These are phyloP conservation scores for Boletus fagicola DNA, from an alignment of 768 basidiomycete species.

Conservation along the genomic window DNA sequence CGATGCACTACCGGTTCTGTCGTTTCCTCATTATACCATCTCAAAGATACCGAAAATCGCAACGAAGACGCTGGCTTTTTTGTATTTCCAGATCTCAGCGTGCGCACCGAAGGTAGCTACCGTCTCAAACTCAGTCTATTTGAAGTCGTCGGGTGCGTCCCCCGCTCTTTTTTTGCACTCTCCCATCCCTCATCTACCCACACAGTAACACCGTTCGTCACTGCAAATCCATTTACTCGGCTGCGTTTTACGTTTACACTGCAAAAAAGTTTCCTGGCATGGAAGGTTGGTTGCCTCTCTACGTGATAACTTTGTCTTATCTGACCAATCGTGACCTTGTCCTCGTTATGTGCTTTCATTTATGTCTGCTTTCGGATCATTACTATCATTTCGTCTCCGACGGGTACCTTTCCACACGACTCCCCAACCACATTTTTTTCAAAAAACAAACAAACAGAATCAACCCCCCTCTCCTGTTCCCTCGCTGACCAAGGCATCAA, in stretches of 20 bases:
- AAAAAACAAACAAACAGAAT: slow-evolving; percentile 50
- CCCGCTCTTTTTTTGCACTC: neutral
- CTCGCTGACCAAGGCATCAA: slow-evolving; percentile 96
- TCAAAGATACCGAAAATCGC: slow-evolving; percentile 70
- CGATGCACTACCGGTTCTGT: slow-evolving; percentile 89
- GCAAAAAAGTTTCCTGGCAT: slow-evolving; percentile 97
- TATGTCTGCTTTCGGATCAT: slow-evolving; percentile 20
- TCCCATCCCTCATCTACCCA: slow-evolving; percentile 3
- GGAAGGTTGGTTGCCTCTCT: slow-evolving; percentile 62
- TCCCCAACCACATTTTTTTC: neutral
- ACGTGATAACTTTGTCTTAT: slow-evolving; percentile 18
- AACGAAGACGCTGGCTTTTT: slow-evolving; percentile 86
- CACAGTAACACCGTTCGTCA: slow-evolving; percentile 79
- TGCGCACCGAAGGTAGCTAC: slow-evolving; percentile 90
- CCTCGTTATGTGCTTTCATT: slow-evolving; percentile 15
- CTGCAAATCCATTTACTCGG: slow-evolving; percentile 86
- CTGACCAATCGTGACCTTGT: slow-evolving; percentile 14
- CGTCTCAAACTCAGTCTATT: slow-evolving; percentile 69
- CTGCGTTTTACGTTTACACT: slow-evolving; percentile 91
- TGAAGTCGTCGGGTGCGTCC: slow-evolving; percentile 85
- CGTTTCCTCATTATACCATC: slow-evolving; percentile 86
- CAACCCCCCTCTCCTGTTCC: slow-evolving; percentile 83
- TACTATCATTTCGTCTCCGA: slow-evolving; percentile 16
- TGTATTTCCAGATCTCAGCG: slow-evolving; percentile 92
- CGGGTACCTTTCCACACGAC: neutral